phyloP scores from a whole-genome alignment of 306 rosid genomes.

The Fragaria ananassa region DNA sequence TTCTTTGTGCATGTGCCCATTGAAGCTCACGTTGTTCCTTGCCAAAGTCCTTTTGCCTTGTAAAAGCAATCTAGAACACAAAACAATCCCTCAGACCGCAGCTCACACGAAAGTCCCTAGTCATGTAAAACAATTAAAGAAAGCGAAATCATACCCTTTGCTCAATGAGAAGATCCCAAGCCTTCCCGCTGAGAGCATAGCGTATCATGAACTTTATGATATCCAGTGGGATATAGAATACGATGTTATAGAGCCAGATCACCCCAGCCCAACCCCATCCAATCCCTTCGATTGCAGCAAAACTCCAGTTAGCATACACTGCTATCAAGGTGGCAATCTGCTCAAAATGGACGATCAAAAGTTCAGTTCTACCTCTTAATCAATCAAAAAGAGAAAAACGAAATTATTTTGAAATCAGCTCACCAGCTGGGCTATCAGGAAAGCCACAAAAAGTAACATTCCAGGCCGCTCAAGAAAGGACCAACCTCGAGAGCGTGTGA shows the following conservation, averaged over 20 bases:
- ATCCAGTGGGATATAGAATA: slow-evolving; percentile 90
- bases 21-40: slow-evolving; percentile 97
- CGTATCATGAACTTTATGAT: slow-evolving; percentile 77
- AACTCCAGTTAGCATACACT: slow-evolving; percentile 87
- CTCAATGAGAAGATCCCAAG: slow-evolving; percentile 98
- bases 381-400: not conserved
- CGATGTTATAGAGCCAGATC: slow-evolving; percentile 84
- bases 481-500: slow-evolving; percentile 95
- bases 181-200: slow-evolving; percentile 85
- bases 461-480: slow-evolving; percentile 95
- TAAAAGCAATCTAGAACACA: slow-evolving; percentile 79
- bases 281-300: slow-evolving; percentile 94
- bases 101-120: slow-evolving; percentile 10
- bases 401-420: slow-evolving; percentile 27
- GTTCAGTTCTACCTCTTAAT: slow-evolving; percentile 7
- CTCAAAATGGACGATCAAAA: slow-evolving; percentile 21
- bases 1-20: slow-evolving; percentile 98
- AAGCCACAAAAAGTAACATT: slow-evolving; percentile 63
- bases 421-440: slow-evolving; percentile 86
- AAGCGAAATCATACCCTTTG: slow-evolving; percentile 63
- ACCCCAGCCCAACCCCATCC: slow-evolving; percentile 99
- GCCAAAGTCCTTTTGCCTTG: slow-evolving; percentile 98
- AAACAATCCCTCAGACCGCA: slow-evolving; percentile 21
- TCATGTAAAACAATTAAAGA: slow-evolving; percentile 9
- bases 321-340: slow-evolving; percentile 97